Conservation (phyloP, 805 yeast genomes). For the Candida awuae region DNA sequence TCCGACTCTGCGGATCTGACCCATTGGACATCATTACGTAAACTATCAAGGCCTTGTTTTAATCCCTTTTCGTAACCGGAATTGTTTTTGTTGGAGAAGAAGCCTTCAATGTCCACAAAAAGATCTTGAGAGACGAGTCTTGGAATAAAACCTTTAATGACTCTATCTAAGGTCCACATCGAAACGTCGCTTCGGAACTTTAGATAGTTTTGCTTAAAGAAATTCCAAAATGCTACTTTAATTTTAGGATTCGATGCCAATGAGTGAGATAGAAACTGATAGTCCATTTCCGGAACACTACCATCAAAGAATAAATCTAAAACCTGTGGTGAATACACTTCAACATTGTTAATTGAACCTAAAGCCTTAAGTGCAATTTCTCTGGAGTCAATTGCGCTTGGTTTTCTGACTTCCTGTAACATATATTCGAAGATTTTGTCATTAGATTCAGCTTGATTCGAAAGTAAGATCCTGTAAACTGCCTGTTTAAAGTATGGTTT, state of each 20-base stretch:
- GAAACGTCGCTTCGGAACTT: conserved; percentile 34
- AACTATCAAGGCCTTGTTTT: conserved; percentile 47
- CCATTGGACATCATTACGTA: conserved; percentile 47
- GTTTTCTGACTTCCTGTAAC: conserved; percentile 39
- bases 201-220: conserved; percentile 40
- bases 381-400: conserved; percentile 48
- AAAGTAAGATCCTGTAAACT: conserved; percentile 36
- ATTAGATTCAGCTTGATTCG: conserved; percentile 29
- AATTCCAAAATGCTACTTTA: conserved; percentile 41
- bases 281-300: conserved; percentile 50
- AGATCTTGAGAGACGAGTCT: conserved; percentile 30
- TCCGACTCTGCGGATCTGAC: conserved; percentile 34
- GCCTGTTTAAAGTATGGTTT: conserved; percentile 37
- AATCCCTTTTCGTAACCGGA: conserved; percentile 52
- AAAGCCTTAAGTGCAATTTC: conserved; percentile 52
- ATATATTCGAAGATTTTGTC: conserved; percentile 33
- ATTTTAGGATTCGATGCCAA: conserved; percentile 40
- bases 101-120: conserved; percentile 31
- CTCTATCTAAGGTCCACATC: conserved; percentile 29
- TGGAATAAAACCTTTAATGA: conserved; percentile 29
- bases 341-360: conserved; percentile 36
- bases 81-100: conserved; percentile 40
- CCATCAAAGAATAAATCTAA: conserved; percentile 36
- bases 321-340: conserved; percentile 30
- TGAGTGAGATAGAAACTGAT: conserved; percentile 41